Base-by-base conservation (phyloP, 352 stramenopile genomes). In the Pythium sp. region DNA sequence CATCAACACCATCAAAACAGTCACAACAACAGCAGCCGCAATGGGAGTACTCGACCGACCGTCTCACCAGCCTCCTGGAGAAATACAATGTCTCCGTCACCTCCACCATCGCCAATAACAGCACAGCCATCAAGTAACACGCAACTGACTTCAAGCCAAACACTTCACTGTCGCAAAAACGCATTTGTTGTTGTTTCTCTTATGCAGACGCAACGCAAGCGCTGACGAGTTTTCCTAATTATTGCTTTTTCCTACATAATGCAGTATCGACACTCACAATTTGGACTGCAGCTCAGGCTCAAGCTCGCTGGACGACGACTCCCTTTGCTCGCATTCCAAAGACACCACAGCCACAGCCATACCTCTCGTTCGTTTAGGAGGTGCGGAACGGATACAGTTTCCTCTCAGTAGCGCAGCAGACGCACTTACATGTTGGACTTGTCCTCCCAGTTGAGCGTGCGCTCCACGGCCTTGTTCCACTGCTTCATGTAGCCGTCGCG, bases 371-470 rank as follows among this genome's bases (percentile, higher is more conserved):
- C 20, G 55, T 61, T 61, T 61, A 61, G 55, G 55, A 34, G 55
- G 28, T 49, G 41, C 41, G 41, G 41, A 49, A 49, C 41, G 15
- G 41, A 22, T 22, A 49, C 41, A 22, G 4, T 49, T n/a, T 49
- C 41, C 41, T 49, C 6, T 43, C 41, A 49, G 15, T 2, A 32
- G 28, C 6, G 14, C 41, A 49, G 15, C 6, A 32, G 28, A 32
- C 28, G 28, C 32, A 69, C 64, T 69, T 69, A 69, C 64, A 69
- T 64, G 64, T 64, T 69, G 38, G 64, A 69, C 41, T 62, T 57
- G 26, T 93, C 82, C 84, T 91, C 82, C 88, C 88, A 96, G 77
- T 92, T 84, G 59, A 94, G 83, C 64, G 86, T 94, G 67, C 88
- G 88, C 70, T 90, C 74, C 6, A 96, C 86, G 6, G 88, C 88